Base-by-base conservation (phyloP, 2,329 filamentous ascomycete species). In the Microsporum canis region DNA sequence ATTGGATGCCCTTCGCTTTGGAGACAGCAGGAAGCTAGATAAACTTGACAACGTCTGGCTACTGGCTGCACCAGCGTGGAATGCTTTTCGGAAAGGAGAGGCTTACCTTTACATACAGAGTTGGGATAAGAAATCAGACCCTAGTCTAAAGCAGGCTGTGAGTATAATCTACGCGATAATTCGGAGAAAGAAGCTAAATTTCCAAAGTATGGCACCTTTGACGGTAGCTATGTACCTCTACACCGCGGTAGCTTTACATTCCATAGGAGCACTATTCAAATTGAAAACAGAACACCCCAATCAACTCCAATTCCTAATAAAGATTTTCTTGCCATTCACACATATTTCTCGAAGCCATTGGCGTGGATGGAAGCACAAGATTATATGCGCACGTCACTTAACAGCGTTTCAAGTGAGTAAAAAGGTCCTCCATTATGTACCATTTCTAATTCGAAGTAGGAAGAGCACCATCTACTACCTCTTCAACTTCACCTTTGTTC, bases 41-140 rank as follows among this genome's bases (percentile, higher is more conserved):
- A 33, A 23, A 33, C 53, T 57, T 10, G 58, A 60, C 34, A 62
- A 65, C 59, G 10, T 62, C 6, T 63, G 62, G 60, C 34, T 65
- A 14, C 23, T 65, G 33, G 59, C 57, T 41, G 36, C 5, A 34
- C 17, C 59, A n/a, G 60, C 62, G 1, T 63, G 60, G 12, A 55
- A 61, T n/a, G 33, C 47, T 38, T 41, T 61, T 8, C 27, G 38
- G 27, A 36, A 27, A 36, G 63, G 59, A 4, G 7, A 27, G 12
- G 39, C 61, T 8, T 58, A 12, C 31, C 60, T 64, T 17, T 10
- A 23, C 17, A 38, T 61, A 3, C 38, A 51, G 34, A 31, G 17
- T 27, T 62, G 36, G 47, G 51, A 5, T 17, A 39, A 49, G 3
- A 27, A 59, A 2, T 33, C 53, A 38, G 41, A 62, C 31, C 36